Evolutionary conservation across 2,329 filamentous ascomycete genomes (phyloP).

Genomic region (Didymellaceae sp.): DNA sequence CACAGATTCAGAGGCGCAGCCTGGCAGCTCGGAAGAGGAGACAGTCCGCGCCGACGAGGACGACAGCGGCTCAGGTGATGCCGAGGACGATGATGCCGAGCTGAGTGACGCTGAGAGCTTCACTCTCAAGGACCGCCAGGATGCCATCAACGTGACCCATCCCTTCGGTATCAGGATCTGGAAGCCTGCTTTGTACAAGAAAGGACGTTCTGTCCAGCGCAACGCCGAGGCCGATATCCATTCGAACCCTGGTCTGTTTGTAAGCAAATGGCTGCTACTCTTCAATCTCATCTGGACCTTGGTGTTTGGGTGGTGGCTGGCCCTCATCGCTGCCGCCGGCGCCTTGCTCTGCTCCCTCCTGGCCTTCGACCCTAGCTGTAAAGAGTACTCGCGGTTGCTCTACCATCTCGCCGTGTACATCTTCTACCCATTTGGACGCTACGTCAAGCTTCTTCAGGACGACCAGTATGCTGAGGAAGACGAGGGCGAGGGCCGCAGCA

Average conservation of each 20-base stretch:
- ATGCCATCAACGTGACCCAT: constrained; percentile 98
- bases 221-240: constrained; percentile 97
- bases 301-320: constrained; percentile 96
- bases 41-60: constrained; percentile 46
- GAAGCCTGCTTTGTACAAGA: constrained; percentile 99
- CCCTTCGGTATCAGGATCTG: constrained; percentile 98
- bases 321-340: constrained; percentile 74
- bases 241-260: constrained; percentile 85
- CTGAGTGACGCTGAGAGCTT: constrained; percentile 96
- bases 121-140: constrained; percentile 93
- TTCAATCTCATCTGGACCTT: constrained; percentile 93
- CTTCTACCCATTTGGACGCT: constrained; percentile 96
- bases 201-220: constrained; percentile 93
- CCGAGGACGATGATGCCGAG: constrained; percentile 67
- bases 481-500: constrained; percentile 92
- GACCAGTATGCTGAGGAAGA: constrained; percentile 95
- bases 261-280: constrained; percentile 81
- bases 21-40: constrained; percentile 47
- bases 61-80: constrained; percentile 58
- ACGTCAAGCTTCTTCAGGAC: constrained; percentile 90
- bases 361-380: constrained; percentile 76
- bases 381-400: constrained; percentile 84
- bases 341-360: constrained; percentile 81
- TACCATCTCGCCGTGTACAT: constrained; percentile 85
- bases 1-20: constrained; percentile 32